Percentiles rank a stretch among this genome's conserved stretches.
phyloP scores from a whole-genome alignment of 345 rosid genomes.

The Populus davidiana region DNA sequence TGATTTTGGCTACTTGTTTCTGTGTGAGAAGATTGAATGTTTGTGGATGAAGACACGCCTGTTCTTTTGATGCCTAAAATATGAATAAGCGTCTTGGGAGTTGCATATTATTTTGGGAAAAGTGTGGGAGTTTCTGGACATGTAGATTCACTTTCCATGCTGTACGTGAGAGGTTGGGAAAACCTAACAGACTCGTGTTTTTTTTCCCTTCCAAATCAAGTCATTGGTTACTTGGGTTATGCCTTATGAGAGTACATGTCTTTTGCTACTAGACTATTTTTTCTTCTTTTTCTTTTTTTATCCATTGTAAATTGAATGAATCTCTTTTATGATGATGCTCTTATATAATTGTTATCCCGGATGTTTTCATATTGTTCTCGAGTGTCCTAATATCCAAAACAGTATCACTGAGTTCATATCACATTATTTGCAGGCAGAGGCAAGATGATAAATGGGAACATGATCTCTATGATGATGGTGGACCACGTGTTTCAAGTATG shows the following conservation, averaged over 20 bases:
- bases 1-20: not conserved
- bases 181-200: not conserved
- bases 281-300: not conserved
- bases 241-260: not conserved
- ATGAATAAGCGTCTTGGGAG: not conserved
- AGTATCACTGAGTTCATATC: constrained; percentile 3
- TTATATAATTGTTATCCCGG: not conserved
- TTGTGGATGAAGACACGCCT: not conserved
- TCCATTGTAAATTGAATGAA: not conserved
- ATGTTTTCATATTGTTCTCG: not conserved
- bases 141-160: not conserved
- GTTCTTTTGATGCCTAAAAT: not conserved
- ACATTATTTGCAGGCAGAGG: constrained; percentile 68
- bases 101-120: not conserved
- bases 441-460: constrained; percentile 98
- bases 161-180: not conserved
- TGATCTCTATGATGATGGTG: constrained; percentile 64
- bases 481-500: constrained; percentile 70
- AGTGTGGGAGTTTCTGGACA: not conserved
- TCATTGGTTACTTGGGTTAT: not conserved
- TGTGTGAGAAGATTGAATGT: not conserved
- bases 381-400: not conserved
- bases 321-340: not conserved
- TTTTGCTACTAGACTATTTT: not conserved
- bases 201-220: not conserved